Percentiles rank a stretch among this genome's conserved stretches.
These are phyloP conservation scores for Diaporthe citri DNA, from an alignment of 2,329 filamentous ascomycete genomes.

Conservation along the genomic window DNA sequence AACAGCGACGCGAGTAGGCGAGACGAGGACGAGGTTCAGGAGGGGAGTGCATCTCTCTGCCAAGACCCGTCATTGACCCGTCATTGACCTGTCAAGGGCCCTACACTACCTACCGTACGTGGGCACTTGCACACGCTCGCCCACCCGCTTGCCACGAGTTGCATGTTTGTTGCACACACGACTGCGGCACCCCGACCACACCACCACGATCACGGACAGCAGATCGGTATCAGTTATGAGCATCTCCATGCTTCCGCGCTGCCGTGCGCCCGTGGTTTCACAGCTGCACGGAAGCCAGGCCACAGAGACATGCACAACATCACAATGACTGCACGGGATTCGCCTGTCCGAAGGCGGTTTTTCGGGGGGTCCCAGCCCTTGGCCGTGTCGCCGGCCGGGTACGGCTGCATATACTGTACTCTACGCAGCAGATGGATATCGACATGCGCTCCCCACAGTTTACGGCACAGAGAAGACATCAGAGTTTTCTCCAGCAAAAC, in stretches of 20 bases:
- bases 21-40: background rate
- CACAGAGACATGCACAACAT: slow-evolving; percentile 14
- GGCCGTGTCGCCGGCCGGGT: slow-evolving; percentile 15
- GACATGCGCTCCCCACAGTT: slow-evolving; percentile 32
- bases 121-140: background rate
- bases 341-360: background rate
- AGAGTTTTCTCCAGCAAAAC: slow-evolving; percentile 29
- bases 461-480: slow-evolving; percentile 2
- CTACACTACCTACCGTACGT: background rate
- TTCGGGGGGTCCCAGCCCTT: background rate
- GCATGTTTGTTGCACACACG: slow-evolving; percentile 3
- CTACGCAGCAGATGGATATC: slow-evolving; percentile 18
- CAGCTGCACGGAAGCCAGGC: slow-evolving; percentile 13
- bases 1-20: background rate
- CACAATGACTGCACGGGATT: slow-evolving; percentile 11
- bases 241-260: slow-evolving; percentile 23
- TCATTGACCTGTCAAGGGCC: too few species aligned
- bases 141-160: background rate
- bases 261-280: slow-evolving; percentile 25
- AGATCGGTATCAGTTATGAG: slow-evolving; percentile 38
- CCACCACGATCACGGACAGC: background rate
- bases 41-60: slow-evolving; percentile 5
- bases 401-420: slow-evolving; percentile 19
- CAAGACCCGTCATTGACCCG: slow-evolving; percentile 24
- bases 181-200: background rate